Conservation (phyloP, 2,329 filamentous ascomycete species). For the Alternaria dauci region DNA sequence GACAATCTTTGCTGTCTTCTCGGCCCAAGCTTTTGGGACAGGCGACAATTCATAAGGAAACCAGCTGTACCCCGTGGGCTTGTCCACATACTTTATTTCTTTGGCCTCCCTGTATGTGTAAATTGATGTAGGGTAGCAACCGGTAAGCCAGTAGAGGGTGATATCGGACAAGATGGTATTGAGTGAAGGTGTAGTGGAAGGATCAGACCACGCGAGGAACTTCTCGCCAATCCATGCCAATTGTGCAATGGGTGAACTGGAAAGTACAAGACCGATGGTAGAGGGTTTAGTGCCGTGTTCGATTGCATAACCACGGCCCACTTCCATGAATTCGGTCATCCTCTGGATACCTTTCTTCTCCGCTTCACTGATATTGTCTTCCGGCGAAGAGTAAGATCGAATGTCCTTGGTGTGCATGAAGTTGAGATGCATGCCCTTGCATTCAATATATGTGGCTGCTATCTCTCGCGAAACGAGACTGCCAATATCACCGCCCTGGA, state of each 20-base stretch:
- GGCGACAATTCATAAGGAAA: constrained; percentile 56
- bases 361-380: constrained; percentile 32
- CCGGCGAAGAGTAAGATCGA: constrained; percentile 21
- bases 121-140: constrained; percentile 57
- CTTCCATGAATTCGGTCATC: constrained; percentile 50
- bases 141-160: constrained; percentile 65
- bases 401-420: constrained; percentile 35
- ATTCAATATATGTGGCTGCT: constrained; percentile 54
- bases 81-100: constrained; percentile 43
- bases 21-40: constrained; percentile 53
- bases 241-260: constrained; percentile 63
- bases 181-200: constrained; percentile 41
- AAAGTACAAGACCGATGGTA: constrained; percentile 65
- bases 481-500: constrained; percentile 67
- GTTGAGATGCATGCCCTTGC: constrained; percentile 55
- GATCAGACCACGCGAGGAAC: constrained; percentile 63
- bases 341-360: constrained; percentile 54
- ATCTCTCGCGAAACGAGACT: constrained; percentile 56
- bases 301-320: constrained; percentile 60
- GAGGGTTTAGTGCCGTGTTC: constrained; percentile 64
- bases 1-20: constrained; percentile 50
- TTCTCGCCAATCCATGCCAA: constrained; percentile 69
- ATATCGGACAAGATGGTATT: constrained; percentile 60
- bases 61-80: constrained; percentile 56
- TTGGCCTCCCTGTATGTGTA: constrained; percentile 59